Percentiles rank a stretch among this genome's conserved stretches.
These are phyloP conservation scores for Achlya hypogyna DNA, from an alignment of 352 stramenopile species.

Conservation along the genomic window DNA sequence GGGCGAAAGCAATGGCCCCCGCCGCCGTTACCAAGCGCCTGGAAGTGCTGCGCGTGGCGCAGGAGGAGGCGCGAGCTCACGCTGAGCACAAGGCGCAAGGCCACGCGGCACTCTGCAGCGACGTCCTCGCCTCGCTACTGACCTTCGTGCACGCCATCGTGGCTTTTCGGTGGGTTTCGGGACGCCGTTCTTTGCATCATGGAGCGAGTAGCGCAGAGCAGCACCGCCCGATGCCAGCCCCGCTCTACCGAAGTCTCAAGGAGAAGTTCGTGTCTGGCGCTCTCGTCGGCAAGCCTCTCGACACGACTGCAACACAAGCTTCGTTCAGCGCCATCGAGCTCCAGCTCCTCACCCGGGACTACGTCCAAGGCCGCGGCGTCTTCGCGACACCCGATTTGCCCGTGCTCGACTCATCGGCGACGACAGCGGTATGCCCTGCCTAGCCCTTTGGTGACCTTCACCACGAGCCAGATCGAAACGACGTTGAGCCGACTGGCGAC, in stretches of 20 bases:
- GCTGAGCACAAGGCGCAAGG: background rate
- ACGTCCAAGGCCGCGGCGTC: background rate
- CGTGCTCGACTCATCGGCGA: background rate
- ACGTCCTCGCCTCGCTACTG: slow-evolving; percentile 1
- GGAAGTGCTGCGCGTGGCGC: background rate
- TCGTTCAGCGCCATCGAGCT: slow-evolving; percentile 1
- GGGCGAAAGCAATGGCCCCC: background rate
- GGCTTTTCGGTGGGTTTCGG: background rate
- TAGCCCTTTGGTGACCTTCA: background rate
- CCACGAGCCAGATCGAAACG: background rate
- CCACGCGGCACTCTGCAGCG: background rate
- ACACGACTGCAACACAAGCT: background rate
- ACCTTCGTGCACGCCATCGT: slow-evolving; percentile 3
- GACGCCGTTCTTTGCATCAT: background rate
- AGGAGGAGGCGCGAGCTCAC: background rate
- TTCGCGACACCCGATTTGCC: background rate
- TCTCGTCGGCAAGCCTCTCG: background rate
- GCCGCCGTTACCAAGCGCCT: background rate
- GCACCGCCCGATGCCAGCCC: background rate
- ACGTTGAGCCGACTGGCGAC: slow-evolving; percentile 4
- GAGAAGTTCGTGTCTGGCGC: slow-evolving; percentile 3
- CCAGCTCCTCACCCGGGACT: background rate
- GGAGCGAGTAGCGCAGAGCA: background rate
- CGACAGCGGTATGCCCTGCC: background rate
- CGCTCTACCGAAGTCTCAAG: slow-evolving; percentile 3